These are phyloP conservation scores for Neoboletus brunneissimus DNA, from an alignment of 768 basidiomycete genomes.

Conservation along the genomic window DNA sequence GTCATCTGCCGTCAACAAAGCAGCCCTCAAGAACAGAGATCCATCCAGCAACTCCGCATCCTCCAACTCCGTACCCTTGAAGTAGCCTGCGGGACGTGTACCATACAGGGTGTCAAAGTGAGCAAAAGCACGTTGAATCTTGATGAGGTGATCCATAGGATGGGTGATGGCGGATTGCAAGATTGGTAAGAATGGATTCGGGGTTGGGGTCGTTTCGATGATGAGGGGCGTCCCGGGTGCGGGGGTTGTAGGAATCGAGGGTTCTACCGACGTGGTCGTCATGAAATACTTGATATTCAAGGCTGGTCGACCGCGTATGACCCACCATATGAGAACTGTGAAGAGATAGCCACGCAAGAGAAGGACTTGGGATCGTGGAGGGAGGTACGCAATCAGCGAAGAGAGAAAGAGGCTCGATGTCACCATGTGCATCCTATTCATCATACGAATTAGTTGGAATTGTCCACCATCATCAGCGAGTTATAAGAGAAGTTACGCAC, in stretches of 20 bases:
- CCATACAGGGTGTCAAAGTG: slow-evolving; percentile 36
- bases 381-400: slow-evolving; percentile 18
- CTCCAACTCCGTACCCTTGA: slow-evolving; percentile 28
- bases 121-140: slow-evolving; percentile 34
- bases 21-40: slow-evolving; percentile 33
- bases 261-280: slow-evolving; percentile 21
- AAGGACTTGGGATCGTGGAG: slow-evolving; percentile 17
- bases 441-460: background rate
- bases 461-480: too few relatives aligned
- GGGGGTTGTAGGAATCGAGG: slow-evolving; percentile 2
- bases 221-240: background rate
- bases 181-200: slow-evolving; percentile 41
- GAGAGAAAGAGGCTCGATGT: slow-evolving; percentile 33
- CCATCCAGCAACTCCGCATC: slow-evolving; percentile 36
- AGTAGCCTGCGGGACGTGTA: slow-evolving; percentile 24
- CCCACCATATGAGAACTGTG: slow-evolving; percentile 28
- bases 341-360: slow-evolving; percentile 32
- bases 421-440: slow-evolving; percentile 28
- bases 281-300: slow-evolving; percentile 34
- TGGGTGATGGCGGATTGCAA: slow-evolving; percentile 38
- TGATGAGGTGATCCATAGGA: slow-evolving; percentile 34
- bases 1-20: slow-evolving; percentile 31
- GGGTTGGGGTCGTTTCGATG: slow-evolving; percentile 16
- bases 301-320: slow-evolving; percentile 28
- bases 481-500: slow-evolving; percentile 31